Evolutionary conservation across 371 early-diverging fungal genomes (phyloP).

Genomic region (Sporodiniella umbellata): DNA sequence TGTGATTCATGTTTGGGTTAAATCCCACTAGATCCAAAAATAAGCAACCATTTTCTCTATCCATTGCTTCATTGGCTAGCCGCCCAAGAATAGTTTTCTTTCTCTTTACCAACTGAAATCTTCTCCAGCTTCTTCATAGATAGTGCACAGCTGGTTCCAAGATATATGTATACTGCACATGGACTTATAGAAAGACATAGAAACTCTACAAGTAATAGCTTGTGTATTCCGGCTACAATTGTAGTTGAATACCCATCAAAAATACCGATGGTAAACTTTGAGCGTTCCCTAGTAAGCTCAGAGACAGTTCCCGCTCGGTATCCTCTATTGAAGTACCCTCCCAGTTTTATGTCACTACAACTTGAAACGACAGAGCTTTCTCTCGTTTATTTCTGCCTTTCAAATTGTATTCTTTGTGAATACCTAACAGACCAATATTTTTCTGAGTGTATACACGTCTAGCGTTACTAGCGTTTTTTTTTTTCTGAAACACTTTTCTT

Average conservation of each 20-base stretch:
- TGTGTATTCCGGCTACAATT: constrained; percentile 2
- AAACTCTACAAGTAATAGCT: constrained; percentile 3
- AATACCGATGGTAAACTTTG: background rate
- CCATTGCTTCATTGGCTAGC: background rate
- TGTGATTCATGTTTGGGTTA: constrained; percentile 6
- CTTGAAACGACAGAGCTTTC: constrained; percentile 5
- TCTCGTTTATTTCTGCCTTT: constrained; percentile 4
- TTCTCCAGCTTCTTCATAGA: constrained; percentile 7
- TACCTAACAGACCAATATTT: constrained; percentile 7
- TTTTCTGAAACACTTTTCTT: constrained; percentile 14
- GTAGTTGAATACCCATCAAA: constrained; percentile 2
- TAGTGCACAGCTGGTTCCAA: constrained; percentile 4
- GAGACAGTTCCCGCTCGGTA: constrained; percentile 7
- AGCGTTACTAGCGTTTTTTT: constrained; percentile 5
- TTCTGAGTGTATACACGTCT: constrained; percentile 10
- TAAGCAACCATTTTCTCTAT: background rate
- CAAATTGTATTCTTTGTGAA: constrained; percentile 7
- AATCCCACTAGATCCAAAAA: background rate
- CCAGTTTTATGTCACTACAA: constrained; percentile 5
- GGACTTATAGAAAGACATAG: constrained; percentile 1
- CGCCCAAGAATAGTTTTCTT: background rate
- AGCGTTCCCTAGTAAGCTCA: constrained; percentile 7
- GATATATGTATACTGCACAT: constrained; percentile 3
- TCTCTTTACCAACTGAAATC: background rate
- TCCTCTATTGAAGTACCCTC: constrained; percentile 7